These are phyloP conservation scores for Malus fusca DNA, from an alignment of 306 rosid genomes.

Conservation along the genomic window DNA sequence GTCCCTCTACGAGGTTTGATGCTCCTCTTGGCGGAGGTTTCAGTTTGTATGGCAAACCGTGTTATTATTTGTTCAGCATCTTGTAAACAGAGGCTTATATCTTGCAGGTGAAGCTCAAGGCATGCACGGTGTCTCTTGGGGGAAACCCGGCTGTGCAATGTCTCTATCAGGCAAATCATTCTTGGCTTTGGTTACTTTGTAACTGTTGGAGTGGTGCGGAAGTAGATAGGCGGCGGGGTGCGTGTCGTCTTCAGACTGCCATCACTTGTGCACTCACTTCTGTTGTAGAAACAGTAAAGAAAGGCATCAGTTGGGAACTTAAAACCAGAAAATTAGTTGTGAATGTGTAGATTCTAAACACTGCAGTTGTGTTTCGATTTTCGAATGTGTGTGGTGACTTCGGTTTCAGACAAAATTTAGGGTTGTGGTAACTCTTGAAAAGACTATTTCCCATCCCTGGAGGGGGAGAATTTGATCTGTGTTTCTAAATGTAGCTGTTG, in stretches of 20 bases:
- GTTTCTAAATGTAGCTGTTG: not conserved
- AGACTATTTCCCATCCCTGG: not conserved
- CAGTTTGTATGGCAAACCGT: conserved; percentile 9
- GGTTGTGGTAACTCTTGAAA: not conserved
- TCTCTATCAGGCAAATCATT: conserved; percentile 75
- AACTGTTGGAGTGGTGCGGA: conserved; percentile 20
- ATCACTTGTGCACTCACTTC: conserved; percentile 12
- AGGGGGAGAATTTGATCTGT: not conserved
- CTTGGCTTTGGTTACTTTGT: conserved; percentile 65
- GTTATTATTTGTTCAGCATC: not conserved
- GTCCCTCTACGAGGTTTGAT: conserved; percentile 18
- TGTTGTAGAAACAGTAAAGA: conserved; percentile 21
- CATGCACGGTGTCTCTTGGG: conserved; percentile 10
- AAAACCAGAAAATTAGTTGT: conserved; percentile 9
- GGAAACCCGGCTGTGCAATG: conserved; percentile 28
- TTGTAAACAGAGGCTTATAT: conserved; percentile 14
- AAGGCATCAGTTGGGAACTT: not conserved
- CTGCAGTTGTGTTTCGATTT: not conserved
- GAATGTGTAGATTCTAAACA: conserved; percentile 1
- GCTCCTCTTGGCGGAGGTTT: conserved; percentile 12
- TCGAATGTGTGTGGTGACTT: not conserved
- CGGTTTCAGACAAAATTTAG: not conserved
- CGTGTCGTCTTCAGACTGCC: conserved; percentile 21
- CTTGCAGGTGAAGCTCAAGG: conserved; percentile 44
- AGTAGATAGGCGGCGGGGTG: conserved; percentile 20